phyloP scores from a whole-genome alignment of 352 stramenopile species.

The Phytophthora rubi region DNA sequence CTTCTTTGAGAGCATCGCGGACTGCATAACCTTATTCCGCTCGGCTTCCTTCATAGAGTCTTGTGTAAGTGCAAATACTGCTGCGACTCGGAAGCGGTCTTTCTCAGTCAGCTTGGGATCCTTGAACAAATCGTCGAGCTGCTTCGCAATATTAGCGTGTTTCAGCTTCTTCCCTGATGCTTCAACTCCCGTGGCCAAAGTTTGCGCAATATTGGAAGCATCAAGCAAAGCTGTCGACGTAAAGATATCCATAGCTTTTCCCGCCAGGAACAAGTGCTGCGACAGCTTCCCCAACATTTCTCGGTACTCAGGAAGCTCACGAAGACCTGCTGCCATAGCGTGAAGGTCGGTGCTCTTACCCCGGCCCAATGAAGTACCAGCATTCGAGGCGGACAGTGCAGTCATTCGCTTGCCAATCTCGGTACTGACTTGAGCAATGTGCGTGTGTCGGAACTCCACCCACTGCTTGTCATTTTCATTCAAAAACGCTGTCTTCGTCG shows the following conservation, averaged over 20 bases:
- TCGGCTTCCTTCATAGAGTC: slow-evolving; percentile 88
- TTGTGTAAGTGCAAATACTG: slow-evolving; percentile 95
- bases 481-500: slow-evolving; percentile 92
- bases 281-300: slow-evolving; percentile 95
- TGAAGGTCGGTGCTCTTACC: slow-evolving; percentile 88
- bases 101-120: slow-evolving; percentile 77
- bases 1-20: slow-evolving; percentile 81
- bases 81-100: slow-evolving; percentile 91
- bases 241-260: slow-evolving; percentile 95
- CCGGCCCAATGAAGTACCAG: slow-evolving; percentile 78
- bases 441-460: slow-evolving; percentile 95
- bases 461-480: slow-evolving; percentile 98
- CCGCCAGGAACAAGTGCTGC: slow-evolving; percentile 95
- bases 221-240: slow-evolving; percentile 89
- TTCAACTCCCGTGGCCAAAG: slow-evolving; percentile 93
- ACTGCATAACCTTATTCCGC: slow-evolving; percentile 84
- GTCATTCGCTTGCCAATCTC: slow-evolving; percentile 84
- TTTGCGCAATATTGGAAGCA: slow-evolving; percentile 95
- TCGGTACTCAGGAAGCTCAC: slow-evolving; percentile 94
- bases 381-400: slow-evolving; percentile 78
- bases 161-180: slow-evolving; percentile 93
- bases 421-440: slow-evolving; percentile 93
- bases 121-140: slow-evolving; percentile 90
- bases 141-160: slow-evolving; percentile 78
- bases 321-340: slow-evolving; percentile 93